Conservation (phyloP, 768 basidiomycete species). For the Rhizopogon rudus region DNA sequence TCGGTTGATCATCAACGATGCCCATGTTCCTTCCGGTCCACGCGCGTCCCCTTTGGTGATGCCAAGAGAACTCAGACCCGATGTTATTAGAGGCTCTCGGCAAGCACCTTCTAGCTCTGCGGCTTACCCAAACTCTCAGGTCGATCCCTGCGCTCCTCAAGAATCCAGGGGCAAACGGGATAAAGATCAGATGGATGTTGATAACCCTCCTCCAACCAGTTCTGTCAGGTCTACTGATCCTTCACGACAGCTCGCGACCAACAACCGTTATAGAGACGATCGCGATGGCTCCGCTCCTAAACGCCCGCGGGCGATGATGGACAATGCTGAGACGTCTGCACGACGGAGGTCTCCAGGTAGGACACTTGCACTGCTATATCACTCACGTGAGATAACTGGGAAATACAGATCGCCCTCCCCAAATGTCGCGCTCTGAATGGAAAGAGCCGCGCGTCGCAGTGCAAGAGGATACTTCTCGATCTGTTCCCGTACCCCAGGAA, state of each 20-base stretch:
- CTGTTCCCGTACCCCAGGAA: conserved; percentile 1
- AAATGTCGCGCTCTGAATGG: background rate
- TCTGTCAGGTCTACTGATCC: conserved; percentile 14
- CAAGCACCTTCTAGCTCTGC: conserved; percentile 4
- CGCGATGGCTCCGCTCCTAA: conserved; percentile 24
- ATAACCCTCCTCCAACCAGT: conserved; percentile 10
- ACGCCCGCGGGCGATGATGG: conserved; percentile 34
- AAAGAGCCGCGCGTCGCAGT: background rate
- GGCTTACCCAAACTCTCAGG: background rate
- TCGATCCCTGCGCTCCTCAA: conserved; percentile 10
- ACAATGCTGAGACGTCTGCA: conserved; percentile 7
- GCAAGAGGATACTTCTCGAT: conserved; percentile 13
- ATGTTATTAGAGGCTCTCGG: background rate
- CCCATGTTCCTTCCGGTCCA: conserved; percentile 4
- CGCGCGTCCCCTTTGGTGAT: background rate
- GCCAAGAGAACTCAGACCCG: conserved; percentile 1
- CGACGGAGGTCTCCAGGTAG: conserved; percentile 1
- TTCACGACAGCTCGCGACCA: conserved; percentile 14
- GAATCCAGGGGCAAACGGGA: conserved; percentile 18
- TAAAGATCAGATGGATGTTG: conserved; percentile 22
- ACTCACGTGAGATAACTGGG: background rate
- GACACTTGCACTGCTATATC: background rate
- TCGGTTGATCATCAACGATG: background rate
- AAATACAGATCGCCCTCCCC: background rate
- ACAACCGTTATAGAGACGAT: conserved; percentile 7